Evolutionary conservation across 202 grass and related monocot genomes (phyloP), one percentile per base, ranked within the genome.

Genomic region (Hordeum pubiflorum): DNA sequence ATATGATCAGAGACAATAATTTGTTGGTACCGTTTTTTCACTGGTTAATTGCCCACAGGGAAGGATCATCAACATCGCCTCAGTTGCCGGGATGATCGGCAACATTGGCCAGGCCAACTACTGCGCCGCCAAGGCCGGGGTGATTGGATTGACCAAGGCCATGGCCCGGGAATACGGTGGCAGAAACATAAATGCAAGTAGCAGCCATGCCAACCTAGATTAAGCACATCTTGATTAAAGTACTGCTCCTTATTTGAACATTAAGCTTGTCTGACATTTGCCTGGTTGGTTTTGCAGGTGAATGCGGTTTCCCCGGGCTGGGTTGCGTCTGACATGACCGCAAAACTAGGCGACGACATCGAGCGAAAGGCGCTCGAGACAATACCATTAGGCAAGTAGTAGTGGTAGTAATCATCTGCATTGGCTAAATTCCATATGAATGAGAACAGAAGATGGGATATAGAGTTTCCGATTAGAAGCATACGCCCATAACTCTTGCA

Each of bases 61-160:
- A 66, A 91, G 83, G 55, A 91, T 94, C 37, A 83, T 94, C 75
- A 94, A 94, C 69, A 87, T 94, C 12, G 74, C 91, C 41, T 94
- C 89, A 0, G 88, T 94, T 63, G 85, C 89, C 9, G 91, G 91
- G 33, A 86, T 94, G 60, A 88, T 91, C 12, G 84, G 91, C 67
- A 94, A 89, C 26, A 32, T 82, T 20, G 88, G 91, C 3, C 91
- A 94, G 85, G 91, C 91, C 24, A 94, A 94, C 65, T 94, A 94
- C 76, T 91, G 91, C 46, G 91, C 91, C 15, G 86, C 91, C 20
- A 94, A 94, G 78, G 83, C 91, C 9, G 91, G 91, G 39, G 91
- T 91, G 71, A 94, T 94, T 24, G 91, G 91, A 40, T n/a, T 91
- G 17, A 94, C 88, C 29, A 94, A 91, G 69, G 87, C 86, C 69